Percentiles rank a stretch among this genome's conserved stretches.
These are phyloP conservation scores for Aspergillus ibericus DNA, from an alignment of 2,329 filamentous ascomycete species.

Conservation along the genomic window DNA sequence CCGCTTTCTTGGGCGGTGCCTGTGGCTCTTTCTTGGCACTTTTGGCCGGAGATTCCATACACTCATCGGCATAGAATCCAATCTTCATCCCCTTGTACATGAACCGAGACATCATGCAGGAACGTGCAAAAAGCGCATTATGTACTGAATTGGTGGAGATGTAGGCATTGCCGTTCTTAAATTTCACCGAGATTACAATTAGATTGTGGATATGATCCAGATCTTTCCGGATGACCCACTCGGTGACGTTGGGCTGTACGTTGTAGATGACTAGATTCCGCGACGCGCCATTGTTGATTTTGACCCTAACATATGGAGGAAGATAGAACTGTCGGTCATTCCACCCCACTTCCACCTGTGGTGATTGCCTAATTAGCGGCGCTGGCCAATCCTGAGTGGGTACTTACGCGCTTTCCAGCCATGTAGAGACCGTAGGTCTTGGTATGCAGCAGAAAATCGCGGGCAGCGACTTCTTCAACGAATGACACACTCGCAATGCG, in stretches of 20 bases:
- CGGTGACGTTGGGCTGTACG: slow-evolving; percentile 60
- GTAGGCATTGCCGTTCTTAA: slow-evolving; percentile 60
- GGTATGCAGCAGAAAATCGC: slow-evolving; percentile 64
- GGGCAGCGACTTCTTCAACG: slow-evolving; percentile 61
- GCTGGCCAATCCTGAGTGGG: background rate
- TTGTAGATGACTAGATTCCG: slow-evolving; percentile 71
- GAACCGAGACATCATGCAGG: slow-evolving; percentile 69
- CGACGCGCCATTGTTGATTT: slow-evolving; percentile 65
- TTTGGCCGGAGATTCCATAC: slow-evolving; percentile 58
- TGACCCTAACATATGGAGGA: slow-evolving; percentile 61
- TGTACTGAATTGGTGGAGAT: slow-evolving; percentile 76
- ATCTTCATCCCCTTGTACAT: slow-evolving; percentile 71
- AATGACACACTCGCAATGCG: slow-evolving; percentile 69
- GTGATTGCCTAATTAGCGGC: background rate
- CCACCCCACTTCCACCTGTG: slow-evolving; percentile 68
- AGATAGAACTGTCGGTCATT: slow-evolving; percentile 69
- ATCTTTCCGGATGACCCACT: slow-evolving; percentile 66
- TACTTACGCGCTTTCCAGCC: slow-evolving; percentile 63
- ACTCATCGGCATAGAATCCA: slow-evolving; percentile 72
- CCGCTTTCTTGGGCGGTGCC: slow-evolving; percentile 35
- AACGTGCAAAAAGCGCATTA: slow-evolving; percentile 71
- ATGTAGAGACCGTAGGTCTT: slow-evolving; percentile 68
- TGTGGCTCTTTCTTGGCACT: slow-evolving; percentile 27
- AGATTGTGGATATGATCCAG: slow-evolving; percentile 82
- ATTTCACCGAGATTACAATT: slow-evolving; percentile 65